These are phyloP conservation scores for Epichloe scottii DNA, from an alignment of 2,329 filamentous ascomycete genomes.

Conservation along the genomic window DNA sequence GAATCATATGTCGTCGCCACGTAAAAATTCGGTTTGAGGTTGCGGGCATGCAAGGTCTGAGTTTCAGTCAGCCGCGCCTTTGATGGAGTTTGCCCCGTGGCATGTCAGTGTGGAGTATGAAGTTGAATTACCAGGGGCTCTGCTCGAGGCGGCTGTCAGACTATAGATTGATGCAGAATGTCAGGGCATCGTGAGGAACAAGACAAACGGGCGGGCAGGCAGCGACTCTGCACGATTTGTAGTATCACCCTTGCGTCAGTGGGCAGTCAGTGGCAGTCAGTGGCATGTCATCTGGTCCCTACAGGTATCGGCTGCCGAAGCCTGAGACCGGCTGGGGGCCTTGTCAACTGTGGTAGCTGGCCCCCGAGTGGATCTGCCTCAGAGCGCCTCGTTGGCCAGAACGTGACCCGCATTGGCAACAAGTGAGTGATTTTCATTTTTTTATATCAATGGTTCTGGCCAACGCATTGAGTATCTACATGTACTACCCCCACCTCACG, in stretches of 20 bases:
- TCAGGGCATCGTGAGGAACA: not conserved
- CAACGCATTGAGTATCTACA: not conserved
- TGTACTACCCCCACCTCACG: no score
- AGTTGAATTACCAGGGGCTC: not conserved
- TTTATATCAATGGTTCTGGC: no score
- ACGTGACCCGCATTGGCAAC: no score
- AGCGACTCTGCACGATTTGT: not conserved
- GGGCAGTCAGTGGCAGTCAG: no score
- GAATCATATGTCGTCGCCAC: not conserved
- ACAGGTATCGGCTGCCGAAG: constrained; percentile 7
- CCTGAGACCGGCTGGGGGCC: no score
- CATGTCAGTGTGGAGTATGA: not conserved
- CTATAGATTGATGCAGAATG: not conserved
- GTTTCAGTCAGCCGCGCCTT: constrained; percentile 3
- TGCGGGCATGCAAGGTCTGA: constrained; percentile 1
- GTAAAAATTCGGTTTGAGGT: not conserved
- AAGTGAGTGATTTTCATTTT: no score
- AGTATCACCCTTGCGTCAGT: constrained; percentile 9
- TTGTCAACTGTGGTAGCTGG: no score
- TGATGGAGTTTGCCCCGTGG: not conserved
- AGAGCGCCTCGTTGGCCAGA: no score
- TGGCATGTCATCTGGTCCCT: not conserved
- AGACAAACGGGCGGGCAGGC: not conserved
- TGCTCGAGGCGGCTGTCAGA: not conserved
- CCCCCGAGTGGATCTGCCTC: no score